A percentile compares a stretch with the other conserved stretches of the same genome.
Evolutionary conservation across 305 asterid genomes (phyloP).

Genomic region (Solanum hybrid): DNA sequence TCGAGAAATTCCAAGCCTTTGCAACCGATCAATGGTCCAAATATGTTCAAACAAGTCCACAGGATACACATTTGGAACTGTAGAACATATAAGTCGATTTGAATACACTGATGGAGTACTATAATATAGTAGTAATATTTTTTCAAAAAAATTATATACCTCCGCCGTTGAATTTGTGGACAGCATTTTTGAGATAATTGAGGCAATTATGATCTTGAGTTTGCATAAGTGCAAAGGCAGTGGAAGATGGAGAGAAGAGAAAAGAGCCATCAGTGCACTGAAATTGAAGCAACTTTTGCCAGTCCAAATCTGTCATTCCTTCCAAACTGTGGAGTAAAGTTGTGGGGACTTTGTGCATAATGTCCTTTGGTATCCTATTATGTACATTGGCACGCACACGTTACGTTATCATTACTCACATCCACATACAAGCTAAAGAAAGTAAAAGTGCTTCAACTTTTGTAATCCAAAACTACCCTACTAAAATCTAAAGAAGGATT

Average conservation of each 20-base stretch:
- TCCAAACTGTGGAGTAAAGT: constrained; percentile 87
- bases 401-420: constrained; percentile 19
- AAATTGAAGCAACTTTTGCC: constrained; percentile 60
- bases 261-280: constrained; percentile 74
- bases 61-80: constrained; percentile 88
- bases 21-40: constrained; percentile 75
- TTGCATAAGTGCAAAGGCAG: constrained; percentile 76
- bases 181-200: constrained; percentile 33
- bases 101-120: neutral
- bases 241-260: constrained; percentile 86
- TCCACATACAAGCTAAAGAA: neutral
- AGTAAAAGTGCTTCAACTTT: neutral
- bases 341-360: constrained; percentile 70
- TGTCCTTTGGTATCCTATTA: constrained; percentile 73
- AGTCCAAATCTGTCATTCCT: constrained; percentile 65
- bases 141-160: constrained; percentile 26
- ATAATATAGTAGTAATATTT: neutral
- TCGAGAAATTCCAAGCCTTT: constrained; percentile 71
- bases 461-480: neutral
- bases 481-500: neutral
- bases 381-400: constrained; percentile 8
- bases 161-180: constrained; percentile 69
- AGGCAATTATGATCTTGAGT: constrained; percentile 64
- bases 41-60: constrained; percentile 90
- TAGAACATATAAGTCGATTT: neutral